Evolutionary conservation across 2,329 filamentous ascomycete genomes (phyloP).

Genomic region (Pseudophaeomoniella oleicola): DNA sequence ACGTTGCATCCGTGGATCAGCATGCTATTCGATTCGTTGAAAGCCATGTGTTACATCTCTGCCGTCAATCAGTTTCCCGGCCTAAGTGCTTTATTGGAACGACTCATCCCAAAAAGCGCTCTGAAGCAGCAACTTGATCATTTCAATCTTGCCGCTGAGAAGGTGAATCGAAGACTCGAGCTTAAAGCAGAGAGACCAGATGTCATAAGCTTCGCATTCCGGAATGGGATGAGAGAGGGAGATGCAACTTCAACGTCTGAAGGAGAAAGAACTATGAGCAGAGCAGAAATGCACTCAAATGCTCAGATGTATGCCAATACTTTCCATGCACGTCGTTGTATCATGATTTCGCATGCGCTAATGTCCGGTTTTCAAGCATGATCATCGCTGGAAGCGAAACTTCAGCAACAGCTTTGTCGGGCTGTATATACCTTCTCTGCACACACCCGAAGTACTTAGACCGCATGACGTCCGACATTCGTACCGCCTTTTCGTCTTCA

Average conservation of each 20-base stretch:
- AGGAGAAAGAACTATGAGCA: conserved; percentile 10
- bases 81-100: conserved; percentile 5
- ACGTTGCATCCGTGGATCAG: conserved; percentile 22
- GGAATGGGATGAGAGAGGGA: conserved; percentile 2
- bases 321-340: too few relatives aligned
- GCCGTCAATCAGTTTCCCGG: conserved; percentile 11
- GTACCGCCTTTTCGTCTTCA: conserved; percentile 10
- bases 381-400: conserved; percentile 36
- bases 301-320: conserved; percentile 10
- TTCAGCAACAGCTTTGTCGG: conserved; percentile 10
- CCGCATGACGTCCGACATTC: conserved; percentile 14
- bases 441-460: conserved; percentile 9
- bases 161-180: conserved; percentile 9
- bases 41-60: conserved; percentile 7
- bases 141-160: conserved; percentile 11
- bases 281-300: conserved; percentile 13
- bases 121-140: conserved; percentile 6
- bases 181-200: conserved; percentile 9
- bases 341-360: too few relatives aligned
- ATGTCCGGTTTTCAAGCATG: conserved; percentile 25
- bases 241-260: background rate
- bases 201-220: conserved; percentile 14
- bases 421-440: conserved; percentile 13
- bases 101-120: conserved; percentile 10
- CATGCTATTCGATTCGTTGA: conserved; percentile 13